Conservation (phyloP, 2,329 filamentous ascomycete genomes). For the Ophidiomyces ophidiicola region DNA sequence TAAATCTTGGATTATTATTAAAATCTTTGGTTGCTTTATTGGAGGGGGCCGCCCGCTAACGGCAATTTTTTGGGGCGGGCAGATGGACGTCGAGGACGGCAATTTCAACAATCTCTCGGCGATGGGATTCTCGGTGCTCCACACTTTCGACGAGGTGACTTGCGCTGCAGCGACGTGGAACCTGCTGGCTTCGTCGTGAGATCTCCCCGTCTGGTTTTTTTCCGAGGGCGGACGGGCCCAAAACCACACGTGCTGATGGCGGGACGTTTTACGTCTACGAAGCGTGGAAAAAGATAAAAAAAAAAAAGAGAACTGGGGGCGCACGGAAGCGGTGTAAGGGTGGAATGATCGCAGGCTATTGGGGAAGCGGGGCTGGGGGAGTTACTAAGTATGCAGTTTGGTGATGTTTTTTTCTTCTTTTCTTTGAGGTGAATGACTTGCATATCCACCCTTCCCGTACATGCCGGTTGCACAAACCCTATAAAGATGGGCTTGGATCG, state of each 20-base stretch:
- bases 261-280: no score
- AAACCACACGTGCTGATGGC: no score
- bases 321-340: slow-evolving; percentile 6
- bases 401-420: background rate
- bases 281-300: no score
- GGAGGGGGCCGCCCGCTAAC: slow-evolving; percentile 22
- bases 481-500: no score
- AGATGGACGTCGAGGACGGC: slow-evolving; percentile 62
- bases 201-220: no score
- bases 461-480: no score
- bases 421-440: no score
- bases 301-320: no score
- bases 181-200: slow-evolving; percentile 7
- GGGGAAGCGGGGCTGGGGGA: background rate
- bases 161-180: slow-evolving; percentile 52
- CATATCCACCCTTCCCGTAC: no score
- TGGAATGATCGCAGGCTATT: slow-evolving; percentile 2
- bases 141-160: slow-evolving; percentile 71
- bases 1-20: background rate
- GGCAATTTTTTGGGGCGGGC: slow-evolving; percentile 10
- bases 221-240: no score
- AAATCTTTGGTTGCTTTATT: no score
- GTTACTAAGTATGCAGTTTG: no score
- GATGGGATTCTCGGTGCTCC: slow-evolving; percentile 69
- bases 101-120: slow-evolving; percentile 59